A percentile compares a stretch with the other conserved stretches of the same genome.
phyloP scores from a whole-genome alignment of 2,329 filamentous ascomycete species.

The Penicillium sp. region DNA sequence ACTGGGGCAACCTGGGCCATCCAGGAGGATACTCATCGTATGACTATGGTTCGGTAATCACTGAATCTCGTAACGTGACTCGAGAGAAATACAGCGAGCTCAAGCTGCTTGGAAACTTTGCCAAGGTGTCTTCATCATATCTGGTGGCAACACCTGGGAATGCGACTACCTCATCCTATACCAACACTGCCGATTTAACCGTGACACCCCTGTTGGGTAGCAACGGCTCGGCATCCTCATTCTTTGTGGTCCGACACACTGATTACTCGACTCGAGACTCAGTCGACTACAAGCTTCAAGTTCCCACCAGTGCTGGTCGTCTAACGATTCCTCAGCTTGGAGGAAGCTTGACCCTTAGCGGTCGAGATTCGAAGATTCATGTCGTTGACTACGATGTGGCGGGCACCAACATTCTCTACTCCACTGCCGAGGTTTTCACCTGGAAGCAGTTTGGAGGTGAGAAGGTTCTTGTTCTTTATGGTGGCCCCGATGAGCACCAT shows the following conservation, averaged over 20 bases:
- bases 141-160: slow-evolving; percentile 55
- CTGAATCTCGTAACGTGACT: slow-evolving; percentile 62
- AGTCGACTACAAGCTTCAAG: slow-evolving; percentile 58
- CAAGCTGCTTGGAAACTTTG: slow-evolving; percentile 70
- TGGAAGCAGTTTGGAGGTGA: slow-evolving; percentile 56
- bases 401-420: slow-evolving; percentile 41
- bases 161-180: slow-evolving; percentile 37
- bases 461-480: slow-evolving; percentile 45
- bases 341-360: slow-evolving; percentile 36
- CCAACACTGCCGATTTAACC: slow-evolving; percentile 52
- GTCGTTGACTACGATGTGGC: slow-evolving; percentile 41
- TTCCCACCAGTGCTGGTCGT: slow-evolving; percentile 44
- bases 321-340: slow-evolving; percentile 41
- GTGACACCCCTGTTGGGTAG: slow-evolving; percentile 56
- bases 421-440: slow-evolving; percentile 43
- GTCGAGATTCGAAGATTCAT: slow-evolving; percentile 44
- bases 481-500: slow-evolving; percentile 38
- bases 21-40: slow-evolving; percentile 60
- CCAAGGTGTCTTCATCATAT: slow-evolving; percentile 67
- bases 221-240: slow-evolving; percentile 47
- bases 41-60: slow-evolving; percentile 60
- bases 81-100: slow-evolving; percentile 75
- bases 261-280: slow-evolving; percentile 57
- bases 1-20: slow-evolving; percentile 75
- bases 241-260: slow-evolving; percentile 61